These are phyloP conservation scores for Aspergillus pseudotamarii DNA, from an alignment of 2,329 filamentous ascomycete species.

Conservation along the genomic window DNA sequence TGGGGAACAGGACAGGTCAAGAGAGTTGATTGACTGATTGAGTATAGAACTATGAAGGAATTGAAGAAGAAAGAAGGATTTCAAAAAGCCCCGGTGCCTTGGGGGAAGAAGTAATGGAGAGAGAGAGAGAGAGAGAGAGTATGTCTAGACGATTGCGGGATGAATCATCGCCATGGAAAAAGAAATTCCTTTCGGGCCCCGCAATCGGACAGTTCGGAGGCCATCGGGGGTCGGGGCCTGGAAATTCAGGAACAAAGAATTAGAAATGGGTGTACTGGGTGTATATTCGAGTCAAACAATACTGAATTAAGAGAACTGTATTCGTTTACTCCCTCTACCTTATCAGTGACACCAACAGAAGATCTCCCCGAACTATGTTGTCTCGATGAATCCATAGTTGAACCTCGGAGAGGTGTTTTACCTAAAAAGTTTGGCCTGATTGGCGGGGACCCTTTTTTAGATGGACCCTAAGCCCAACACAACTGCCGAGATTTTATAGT, in stretches of 20 bases:
- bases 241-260: not conserved
- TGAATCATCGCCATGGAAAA: not conserved
- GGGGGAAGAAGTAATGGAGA: not conserved
- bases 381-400: not conserved
- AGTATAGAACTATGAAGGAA: not conserved
- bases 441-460: not conserved
- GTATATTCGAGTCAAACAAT: not conserved
- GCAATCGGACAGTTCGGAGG: not conserved
- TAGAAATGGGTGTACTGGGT: not conserved
- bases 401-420: not conserved
- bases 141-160: conserved; percentile 10
- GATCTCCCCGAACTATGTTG: too few relatives aligned
- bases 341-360: not conserved
- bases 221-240: not conserved
- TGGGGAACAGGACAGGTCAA: not conserved
- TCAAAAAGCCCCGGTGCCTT: not conserved
- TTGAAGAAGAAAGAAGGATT: not conserved
- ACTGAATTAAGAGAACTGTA: not conserved
- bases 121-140: not conserved
- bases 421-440: not conserved
- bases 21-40: not conserved
- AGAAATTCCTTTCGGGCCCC: conserved; percentile 13
- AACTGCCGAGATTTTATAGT: not conserved
- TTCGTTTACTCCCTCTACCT: not conserved
- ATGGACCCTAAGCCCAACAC: not conserved